Percentiles rank a stretch among this genome's conserved stretches.
phyloP scores from a whole-genome alignment of 2,329 filamentous ascomycete species.

The Monilinia aucupariae region DNA sequence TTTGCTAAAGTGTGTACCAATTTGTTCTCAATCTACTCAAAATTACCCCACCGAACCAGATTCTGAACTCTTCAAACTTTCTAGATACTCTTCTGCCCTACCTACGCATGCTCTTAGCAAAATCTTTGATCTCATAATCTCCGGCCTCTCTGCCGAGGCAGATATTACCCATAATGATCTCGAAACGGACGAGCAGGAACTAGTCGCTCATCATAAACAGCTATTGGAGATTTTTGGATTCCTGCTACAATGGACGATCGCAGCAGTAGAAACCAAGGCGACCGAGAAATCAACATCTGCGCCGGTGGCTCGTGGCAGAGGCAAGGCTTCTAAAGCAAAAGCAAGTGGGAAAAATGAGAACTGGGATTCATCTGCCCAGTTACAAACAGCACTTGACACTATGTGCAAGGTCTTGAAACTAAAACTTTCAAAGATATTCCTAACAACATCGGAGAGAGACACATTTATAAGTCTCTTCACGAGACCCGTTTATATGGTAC shows the following conservation, averaged over 20 bases:
- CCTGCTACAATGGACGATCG: constrained; percentile 88
- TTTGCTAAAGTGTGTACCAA: constrained; percentile 83
- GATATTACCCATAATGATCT: constrained; percentile 81
- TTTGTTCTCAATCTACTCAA: constrained; percentile 40
- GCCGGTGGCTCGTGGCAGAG: constrained; percentile 65
- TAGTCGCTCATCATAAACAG: constrained; percentile 79
- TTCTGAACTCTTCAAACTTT: constrained; percentile 58
- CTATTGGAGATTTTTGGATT: constrained; percentile 93
- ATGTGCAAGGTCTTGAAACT: constrained; percentile 96
- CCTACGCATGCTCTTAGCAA: constrained; percentile 83
- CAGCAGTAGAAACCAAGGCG: constrained; percentile 88
- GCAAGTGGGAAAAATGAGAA: constrained; percentile 55
- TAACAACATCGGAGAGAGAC: constrained; percentile 93
- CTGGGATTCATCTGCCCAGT: constrained; percentile 85
- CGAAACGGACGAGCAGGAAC: constrained; percentile 85
- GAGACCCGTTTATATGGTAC: constrained; percentile 83
- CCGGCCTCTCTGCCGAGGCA: constrained; percentile 76
- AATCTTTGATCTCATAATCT: constrained; percentile 84
- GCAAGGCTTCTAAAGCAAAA: constrained; percentile 70
- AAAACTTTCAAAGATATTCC: constrained; percentile 86
- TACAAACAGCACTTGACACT: constrained; percentile 81
- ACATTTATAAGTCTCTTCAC: constrained; percentile 92
- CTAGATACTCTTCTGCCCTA: constrained; percentile 75
- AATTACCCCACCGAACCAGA: constrained; percentile 41
- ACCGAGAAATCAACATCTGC: constrained; percentile 78